Conservation (phyloP, 768 basidiomycete species). For the Boletus fagicola region DNA sequence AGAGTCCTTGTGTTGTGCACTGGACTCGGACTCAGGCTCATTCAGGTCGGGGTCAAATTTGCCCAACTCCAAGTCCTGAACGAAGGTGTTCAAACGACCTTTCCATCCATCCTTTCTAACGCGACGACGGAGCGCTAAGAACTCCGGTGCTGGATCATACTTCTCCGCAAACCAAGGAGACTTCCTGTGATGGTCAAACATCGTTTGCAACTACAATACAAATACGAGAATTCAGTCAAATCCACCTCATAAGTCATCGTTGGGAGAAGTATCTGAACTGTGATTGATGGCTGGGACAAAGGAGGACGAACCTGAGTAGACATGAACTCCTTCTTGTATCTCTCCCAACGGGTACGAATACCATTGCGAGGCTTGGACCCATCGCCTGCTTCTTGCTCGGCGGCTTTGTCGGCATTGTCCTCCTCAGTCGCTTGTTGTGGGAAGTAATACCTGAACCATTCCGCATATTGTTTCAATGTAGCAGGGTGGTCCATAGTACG, state of each 20-base stretch:
- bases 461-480: constrained; percentile 78
- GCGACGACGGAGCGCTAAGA: constrained; percentile 67
- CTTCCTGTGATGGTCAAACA: constrained; percentile 93
- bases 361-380: constrained; percentile 82
- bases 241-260: constrained; percentile 5
- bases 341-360: constrained; percentile 84
- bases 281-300: constrained; percentile 11
- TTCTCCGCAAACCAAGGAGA: constrained; percentile 98
- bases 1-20: constrained; percentile 54
- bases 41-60: constrained; percentile 78
- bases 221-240: constrained; percentile 30
- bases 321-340: constrained; percentile 89
- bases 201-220: constrained; percentile 81
- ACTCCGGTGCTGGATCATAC: constrained; percentile 79
- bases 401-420: constrained; percentile 79
- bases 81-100: constrained; percentile 66
- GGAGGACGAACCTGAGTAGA: constrained; percentile 74
- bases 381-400: constrained; percentile 79
- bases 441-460: constrained; percentile 80
- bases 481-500: constrained; percentile 81
- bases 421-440: constrained; percentile 79
- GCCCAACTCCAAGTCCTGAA: constrained; percentile 79
- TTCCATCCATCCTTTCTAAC: constrained; percentile 85
- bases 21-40: constrained; percentile 55
- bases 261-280: constrained; percentile 16